Evolutionary conservation across 345 rosid species (phyloP).

Genomic region (Combretum micranthum): DNA sequence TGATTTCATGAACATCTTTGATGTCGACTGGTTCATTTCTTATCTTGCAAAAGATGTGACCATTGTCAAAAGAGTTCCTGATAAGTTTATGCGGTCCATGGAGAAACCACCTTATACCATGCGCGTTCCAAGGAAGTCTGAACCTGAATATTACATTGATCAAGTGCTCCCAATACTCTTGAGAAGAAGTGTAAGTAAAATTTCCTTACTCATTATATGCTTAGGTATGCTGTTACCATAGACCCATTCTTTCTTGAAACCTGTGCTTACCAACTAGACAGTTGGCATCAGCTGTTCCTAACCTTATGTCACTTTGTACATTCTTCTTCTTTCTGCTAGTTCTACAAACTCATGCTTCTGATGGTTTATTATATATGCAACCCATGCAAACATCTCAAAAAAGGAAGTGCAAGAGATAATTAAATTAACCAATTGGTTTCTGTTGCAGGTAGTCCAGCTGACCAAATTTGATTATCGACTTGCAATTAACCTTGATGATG

Average conservation of each 20-base stretch:
- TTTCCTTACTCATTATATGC: constrained; percentile 1
- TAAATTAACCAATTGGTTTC: constrained; percentile 6
- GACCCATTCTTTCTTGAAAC: background rate
- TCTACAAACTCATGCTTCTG: too few relatives aligned
- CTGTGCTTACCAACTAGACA: background rate
- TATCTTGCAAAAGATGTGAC: constrained; percentile 84
- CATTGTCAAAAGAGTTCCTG: constrained; percentile 93
- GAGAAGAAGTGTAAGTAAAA: constrained; percentile 64
- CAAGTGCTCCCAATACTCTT: constrained; percentile 87
- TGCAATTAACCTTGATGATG: constrained; percentile 77
- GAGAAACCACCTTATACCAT: constrained; percentile 95
- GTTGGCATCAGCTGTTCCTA: background rate
- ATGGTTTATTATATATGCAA: too few relatives aligned
- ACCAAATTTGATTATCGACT: constrained; percentile 98
- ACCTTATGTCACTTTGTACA: too few relatives aligned
- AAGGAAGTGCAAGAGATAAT: background rate
- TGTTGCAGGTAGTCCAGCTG: constrained; percentile 88
- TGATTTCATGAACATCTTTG: constrained; percentile 83
- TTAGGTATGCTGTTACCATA: background rate
- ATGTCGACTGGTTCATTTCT: constrained; percentile 86
- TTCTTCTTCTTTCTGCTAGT: too few relatives aligned
- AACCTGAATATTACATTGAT: constrained; percentile 87
- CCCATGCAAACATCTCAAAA: too few relatives aligned
- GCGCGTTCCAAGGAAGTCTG: constrained; percentile 96
- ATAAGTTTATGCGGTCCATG: constrained; percentile 84